phyloP scores from a whole-genome alignment of 1,284 basidiomycete genomes.

The Rhodotorula sp. region DNA sequence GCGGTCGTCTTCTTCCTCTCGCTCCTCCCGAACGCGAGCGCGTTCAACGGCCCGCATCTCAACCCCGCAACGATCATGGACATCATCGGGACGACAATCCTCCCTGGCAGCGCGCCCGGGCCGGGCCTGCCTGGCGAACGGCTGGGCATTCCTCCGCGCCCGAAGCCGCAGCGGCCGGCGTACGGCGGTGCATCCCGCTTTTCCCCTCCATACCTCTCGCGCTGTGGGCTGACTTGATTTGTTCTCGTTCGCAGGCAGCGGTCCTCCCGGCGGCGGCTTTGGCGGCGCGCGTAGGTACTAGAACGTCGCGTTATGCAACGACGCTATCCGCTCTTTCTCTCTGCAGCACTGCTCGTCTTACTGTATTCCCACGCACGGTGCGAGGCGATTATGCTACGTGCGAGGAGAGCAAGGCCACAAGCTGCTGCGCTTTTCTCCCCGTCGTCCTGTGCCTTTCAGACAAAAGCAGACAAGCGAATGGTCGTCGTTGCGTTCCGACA shows the following conservation, averaged over 20 bases:
- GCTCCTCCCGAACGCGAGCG: constrained; percentile 65
- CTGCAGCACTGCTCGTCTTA: no score
- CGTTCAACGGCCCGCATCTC: constrained; percentile 65
- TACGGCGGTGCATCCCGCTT: constrained; percentile 3
- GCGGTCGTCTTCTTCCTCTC: constrained; percentile 78
- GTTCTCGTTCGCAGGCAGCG: background rate
- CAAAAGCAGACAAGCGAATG: background rate
- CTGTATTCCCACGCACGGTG: no score
- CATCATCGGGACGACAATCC: constrained; percentile 37
- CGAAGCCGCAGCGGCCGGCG: constrained; percentile 23
- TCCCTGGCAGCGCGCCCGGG: constrained; percentile 40
- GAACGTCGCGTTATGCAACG: background rate
- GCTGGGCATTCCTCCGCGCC: constrained; percentile 38
- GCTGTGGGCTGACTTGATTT: background rate
- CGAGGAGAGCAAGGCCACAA: no score
- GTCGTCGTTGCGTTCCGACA: background rate
- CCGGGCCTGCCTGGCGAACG: constrained; percentile 39
- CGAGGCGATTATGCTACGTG: no score
- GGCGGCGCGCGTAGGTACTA: constrained; percentile 6
- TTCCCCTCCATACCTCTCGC: no score
- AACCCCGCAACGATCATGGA: constrained; percentile 41
- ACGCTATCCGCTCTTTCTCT: background rate
- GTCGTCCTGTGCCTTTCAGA: no score
- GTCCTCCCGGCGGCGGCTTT: background rate
- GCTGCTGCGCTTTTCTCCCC: no score